Base-by-base conservation (phyloP, 768 basidiomycete species). In the Xerocomus spinulosus region DNA sequence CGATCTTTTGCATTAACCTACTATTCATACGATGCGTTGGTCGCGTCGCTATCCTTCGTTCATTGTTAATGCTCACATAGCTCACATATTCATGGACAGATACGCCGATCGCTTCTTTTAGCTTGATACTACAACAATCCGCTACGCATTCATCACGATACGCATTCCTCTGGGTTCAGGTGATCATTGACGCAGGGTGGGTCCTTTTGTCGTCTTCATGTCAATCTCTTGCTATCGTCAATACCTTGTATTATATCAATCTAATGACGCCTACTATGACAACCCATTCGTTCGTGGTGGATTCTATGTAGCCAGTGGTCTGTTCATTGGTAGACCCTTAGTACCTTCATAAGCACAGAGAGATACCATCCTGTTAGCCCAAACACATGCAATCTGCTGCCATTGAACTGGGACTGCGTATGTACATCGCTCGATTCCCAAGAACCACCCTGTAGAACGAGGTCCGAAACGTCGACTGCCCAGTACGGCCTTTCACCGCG, bases 351-450 rank as follows among this genome's bases (percentile, higher is more conserved):
- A 55, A 89, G 66, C 40, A 78, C 56, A 38, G 74, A 77, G 44
- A 88, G 70, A 68, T 88, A 91, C 86, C 87, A 90, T 29, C 87
- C 89, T 18, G 89, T 89, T 59, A 91, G 67, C 0, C 89, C 87
- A 86, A 88, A 91, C 23, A 89, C 79, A 58, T 90, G 85, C 14
- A 88, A 64, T 48, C 70, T 70, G 10, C 73, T 77, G 39, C 70
- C 67, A 33, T 62, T 73, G 35, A 75, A 66, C 51, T 77, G 72
- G 42, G 74, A 72, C 43, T 67, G 61, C 32, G 66, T 61, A 33
- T 59, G 59, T 44, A 62, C 60, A 53, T 72, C 68, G 42, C 57
- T 68, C 0, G 55, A 49, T 35, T 58, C 59, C 63, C 67, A 64
- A 18, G 60, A 60, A 32, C 57, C 61, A 24, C 60, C 66, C 18